Evolutionary conservation across 2,329 filamentous ascomycete species (phyloP).

Genomic region (Penicillium sp.): DNA sequence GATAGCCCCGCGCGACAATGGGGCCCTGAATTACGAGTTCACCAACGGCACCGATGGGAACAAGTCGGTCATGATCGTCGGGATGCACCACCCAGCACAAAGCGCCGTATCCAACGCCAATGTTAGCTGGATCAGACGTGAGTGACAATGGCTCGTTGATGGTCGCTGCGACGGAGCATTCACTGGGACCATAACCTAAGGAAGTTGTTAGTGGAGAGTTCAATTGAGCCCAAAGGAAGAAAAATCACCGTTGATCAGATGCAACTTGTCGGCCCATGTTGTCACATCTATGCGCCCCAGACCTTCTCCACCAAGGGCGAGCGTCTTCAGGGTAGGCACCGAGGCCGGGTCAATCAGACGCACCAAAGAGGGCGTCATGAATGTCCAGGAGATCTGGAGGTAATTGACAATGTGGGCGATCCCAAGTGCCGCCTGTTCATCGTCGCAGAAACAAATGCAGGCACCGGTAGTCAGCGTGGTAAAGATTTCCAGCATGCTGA

Average conservation of each 20-base stretch:
- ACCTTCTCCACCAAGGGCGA: constrained; percentile 29
- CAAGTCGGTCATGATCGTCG: not conserved
- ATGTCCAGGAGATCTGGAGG: constrained; percentile 36
- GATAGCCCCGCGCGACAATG: not conserved
- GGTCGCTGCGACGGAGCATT: no score
- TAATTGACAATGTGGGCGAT: not conserved
- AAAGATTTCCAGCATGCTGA: not conserved
- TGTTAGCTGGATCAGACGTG: not conserved
- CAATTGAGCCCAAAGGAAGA: not conserved
- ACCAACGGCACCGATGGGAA: not conserved
- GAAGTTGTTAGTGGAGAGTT: not conserved
- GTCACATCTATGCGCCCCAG: constrained; percentile 11
- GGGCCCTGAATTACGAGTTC: not conserved
- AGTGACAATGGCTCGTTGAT: not conserved
- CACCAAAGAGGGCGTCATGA: constrained; percentile 56
- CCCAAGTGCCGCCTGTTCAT: not conserved
- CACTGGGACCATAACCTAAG: not conserved
- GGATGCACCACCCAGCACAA: not conserved
- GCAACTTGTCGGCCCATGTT: constrained; percentile 22
- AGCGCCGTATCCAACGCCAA: not conserved
- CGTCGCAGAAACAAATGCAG: not conserved
- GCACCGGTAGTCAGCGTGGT: not conserved
- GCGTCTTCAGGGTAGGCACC: constrained; percentile 34
- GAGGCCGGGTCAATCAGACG: constrained; percentile 32
- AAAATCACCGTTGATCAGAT: constrained; percentile 31